Conservation (phyloP, 176 grass and related monocot genomes). For the Zoysia japonica region DNA sequence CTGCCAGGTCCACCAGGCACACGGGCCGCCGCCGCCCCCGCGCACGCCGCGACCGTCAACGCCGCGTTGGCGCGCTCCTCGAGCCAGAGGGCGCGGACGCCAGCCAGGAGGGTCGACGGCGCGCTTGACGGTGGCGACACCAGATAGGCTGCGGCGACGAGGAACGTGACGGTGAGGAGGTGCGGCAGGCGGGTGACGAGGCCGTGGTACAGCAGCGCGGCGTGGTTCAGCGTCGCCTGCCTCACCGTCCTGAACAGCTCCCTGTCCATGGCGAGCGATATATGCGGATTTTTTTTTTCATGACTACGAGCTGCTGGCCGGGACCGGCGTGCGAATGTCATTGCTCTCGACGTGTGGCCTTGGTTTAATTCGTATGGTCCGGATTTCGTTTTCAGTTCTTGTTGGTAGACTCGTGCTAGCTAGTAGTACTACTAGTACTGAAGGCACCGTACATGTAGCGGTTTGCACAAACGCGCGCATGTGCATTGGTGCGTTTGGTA, state of each 20-base stretch:
- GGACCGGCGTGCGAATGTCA: too few species aligned
- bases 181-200: constrained; percentile 35
- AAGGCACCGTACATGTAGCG: too few species aligned
- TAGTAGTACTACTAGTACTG: too few species aligned
- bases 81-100: neutral
- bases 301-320: too few species aligned
- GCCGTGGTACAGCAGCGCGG: constrained; percentile 37
- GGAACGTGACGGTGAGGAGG: constrained; percentile 36
- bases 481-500: too few species aligned
- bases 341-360: too few species aligned
- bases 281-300: too few species aligned
- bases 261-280: constrained; percentile 22
- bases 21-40: constrained; percentile 28
- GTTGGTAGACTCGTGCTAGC: too few species aligned
- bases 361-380: too few species aligned
- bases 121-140: neutral
- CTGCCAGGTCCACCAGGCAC: constrained; percentile 52
- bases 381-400: too few species aligned
- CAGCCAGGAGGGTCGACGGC: neutral
- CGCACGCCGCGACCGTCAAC: neutral
- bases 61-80: constrained; percentile 26
- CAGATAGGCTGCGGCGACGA: constrained; percentile 1
- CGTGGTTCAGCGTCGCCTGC: constrained; percentile 45
- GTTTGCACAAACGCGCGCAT: too few species aligned
- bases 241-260: constrained; percentile 43